Base-by-base conservation (phyloP, 1,139 yeast species). In the Saccharomycopsis phalli region DNA sequence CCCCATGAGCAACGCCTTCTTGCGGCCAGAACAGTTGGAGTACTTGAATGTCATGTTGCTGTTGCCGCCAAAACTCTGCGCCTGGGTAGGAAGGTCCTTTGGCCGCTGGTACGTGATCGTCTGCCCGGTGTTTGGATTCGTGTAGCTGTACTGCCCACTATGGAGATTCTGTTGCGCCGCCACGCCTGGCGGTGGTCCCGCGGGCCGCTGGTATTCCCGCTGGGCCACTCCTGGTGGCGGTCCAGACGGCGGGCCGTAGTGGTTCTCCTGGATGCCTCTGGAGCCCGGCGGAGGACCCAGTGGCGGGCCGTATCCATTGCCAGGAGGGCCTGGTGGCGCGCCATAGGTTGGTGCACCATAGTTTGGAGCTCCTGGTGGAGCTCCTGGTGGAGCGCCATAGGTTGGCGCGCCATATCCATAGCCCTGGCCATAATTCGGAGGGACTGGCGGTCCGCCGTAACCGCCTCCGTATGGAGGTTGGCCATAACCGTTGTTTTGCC, bases 1-100 rank as follows among this genome's bases (percentile, higher is more conserved):
- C 3, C 93, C 93, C 36, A 81, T 66, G 46, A 81, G 59, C 42
- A 81, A 59, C 2, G 91, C 93, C 62, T 81, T 81, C 49, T 73
- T 70, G 34, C 63, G 59, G 7, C 86, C 86, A 2, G 65, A 53
- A 61, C 82, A 76, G 55, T 70, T 67, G 29, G 86, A 78, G 60
- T 77, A 78, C 53, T 73, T 75, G 57, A 60, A 52, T 13, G 42
- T 38, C 17, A 51, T 51, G 13, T 50, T 51, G 3, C 51, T 51
- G 25, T 54, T 56, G 13, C 42, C 32, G 6, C 63, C 65, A 44
- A 58, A 59, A 10, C 55, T 49, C 46, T 62, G 68, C 26, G 57
- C 53, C 34, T 51, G 53, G 13, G 56, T 48, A 3, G 62, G 55
- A 4, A 67, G 63, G 6, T 53, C 42, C 17, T 31, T 26, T 10